Base-by-base conservation (phyloP, 805 yeast genomes). In the Saccharomyces kudriavzevii region DNA sequence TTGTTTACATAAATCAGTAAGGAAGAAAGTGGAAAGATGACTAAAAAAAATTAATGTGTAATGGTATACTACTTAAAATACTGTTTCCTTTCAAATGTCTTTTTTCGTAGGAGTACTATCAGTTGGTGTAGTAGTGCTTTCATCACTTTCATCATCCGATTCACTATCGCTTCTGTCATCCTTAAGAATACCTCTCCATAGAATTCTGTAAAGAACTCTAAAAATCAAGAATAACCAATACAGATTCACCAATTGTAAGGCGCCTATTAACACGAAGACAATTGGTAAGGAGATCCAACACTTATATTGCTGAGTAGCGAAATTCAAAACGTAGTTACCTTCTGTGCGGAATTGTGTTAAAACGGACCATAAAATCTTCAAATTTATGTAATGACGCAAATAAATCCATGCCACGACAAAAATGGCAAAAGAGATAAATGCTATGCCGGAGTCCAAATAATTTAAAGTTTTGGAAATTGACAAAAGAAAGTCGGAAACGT, bases 251-350 rank as follows among this genome's bases (percentile, higher is more conserved):
- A 87, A 61, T 70, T 90, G 97, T 59, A 90, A 77, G 1, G 90
- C 89, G 52, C 78, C 75, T 56, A 90, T 77, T 63, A 91, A 78
- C 20, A 72, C 69, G 64, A 91, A 89, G 5, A 90, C 90, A 67
- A 91, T 88, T 53, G 87, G 85, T 73, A 88, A 95, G 26, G 96
- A 84, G 59, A 91, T 85, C 84, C 87, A 87, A 73, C 97, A 91
- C 72, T 91, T 90, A 74, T 89, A 90, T 70, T 90, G 96, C 69
- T 89, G 89, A 45, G 90, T 82, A 13, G 76, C 85, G 82, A 87
- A 91, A 74, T 87, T 81, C 61, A 90, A 75, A 52, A 77, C 78
- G 71, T 75, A 88, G 51, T 83, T 84, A 35, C 97, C 97, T 28
- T 87, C 87, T 2, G 91, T 79, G 60, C 75, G 78, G 72, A 87